Conservation (phyloP, 2,329 filamentous ascomycete species). For the Calonectria pauciramosa region DNA sequence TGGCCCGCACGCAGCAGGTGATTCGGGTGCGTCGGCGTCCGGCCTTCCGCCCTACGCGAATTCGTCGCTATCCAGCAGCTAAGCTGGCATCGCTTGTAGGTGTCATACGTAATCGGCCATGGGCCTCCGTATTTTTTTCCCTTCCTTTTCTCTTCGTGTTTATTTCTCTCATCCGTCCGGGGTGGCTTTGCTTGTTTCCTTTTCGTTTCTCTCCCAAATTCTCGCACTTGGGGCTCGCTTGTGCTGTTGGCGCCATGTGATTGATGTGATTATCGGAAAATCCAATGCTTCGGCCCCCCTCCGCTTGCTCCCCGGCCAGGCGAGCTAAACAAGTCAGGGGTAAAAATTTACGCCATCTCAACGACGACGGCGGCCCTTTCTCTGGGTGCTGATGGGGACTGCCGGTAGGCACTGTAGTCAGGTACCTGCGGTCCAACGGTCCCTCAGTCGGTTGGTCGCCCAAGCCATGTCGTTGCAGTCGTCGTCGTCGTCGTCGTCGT, state of each 20-base stretch:
- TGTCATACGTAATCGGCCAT: background rate
- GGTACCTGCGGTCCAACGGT: conserved; percentile 9
- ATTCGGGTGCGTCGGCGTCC: background rate
- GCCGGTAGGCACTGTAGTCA: background rate
- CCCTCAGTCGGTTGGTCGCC: background rate
- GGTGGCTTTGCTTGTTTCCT: background rate
- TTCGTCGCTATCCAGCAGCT: background rate
- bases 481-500: background rate
- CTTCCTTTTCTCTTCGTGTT: background rate
- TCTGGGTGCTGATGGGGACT: background rate
- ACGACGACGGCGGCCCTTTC: background rate
- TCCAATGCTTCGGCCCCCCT: background rate
- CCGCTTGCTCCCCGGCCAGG: conserved; percentile 2
- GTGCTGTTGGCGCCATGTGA: conserved; percentile 17
- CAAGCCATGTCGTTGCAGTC: background rate
- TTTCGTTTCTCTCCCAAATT: background rate
- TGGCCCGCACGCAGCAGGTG: background rate
- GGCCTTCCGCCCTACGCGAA: background rate
- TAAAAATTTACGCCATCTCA: conserved; percentile 21
- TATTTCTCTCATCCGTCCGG: background rate
- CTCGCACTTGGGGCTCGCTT: background rate
- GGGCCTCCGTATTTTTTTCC: background rate
- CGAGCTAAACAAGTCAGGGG: conserved; percentile 26
- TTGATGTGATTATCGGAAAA: conserved; percentile 26
- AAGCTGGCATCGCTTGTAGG: background rate